Conservation (phyloP, 2,329 filamentous ascomycete genomes). For the Alternaria sp. region DNA sequence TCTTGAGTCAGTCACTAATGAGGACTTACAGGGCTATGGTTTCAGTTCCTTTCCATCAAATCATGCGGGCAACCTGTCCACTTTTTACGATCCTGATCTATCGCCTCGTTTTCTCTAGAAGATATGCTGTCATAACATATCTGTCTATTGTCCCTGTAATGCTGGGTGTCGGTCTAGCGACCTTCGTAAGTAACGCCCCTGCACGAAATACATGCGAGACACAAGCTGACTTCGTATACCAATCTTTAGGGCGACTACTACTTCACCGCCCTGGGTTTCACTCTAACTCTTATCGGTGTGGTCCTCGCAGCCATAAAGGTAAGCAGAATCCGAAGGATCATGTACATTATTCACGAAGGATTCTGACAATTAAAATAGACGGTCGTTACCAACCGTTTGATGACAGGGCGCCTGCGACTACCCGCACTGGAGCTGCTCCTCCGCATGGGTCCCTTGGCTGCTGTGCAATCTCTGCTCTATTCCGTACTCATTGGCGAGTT, state of each 20-base stretch:
- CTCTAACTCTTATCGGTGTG: constrained; percentile 6
- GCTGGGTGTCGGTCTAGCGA: too few relatives aligned
- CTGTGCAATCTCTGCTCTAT: constrained; percentile 9
- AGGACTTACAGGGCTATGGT: too few relatives aligned
- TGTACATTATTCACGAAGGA: background rate
- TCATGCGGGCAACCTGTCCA: too few relatives aligned
- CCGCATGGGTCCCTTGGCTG: constrained; percentile 9
- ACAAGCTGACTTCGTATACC: background rate
- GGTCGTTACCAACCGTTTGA: constrained; percentile 10
- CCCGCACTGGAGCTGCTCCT: constrained; percentile 8
- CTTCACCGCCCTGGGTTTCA: constrained; percentile 5
- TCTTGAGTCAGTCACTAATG: too few relatives aligned
- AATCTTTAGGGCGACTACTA: constrained; percentile 6
- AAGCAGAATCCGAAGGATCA: background rate
- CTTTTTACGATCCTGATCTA: too few relatives aligned
- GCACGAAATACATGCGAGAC: too few relatives aligned
- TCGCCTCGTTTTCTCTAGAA: too few relatives aligned
- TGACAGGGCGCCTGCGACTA: constrained; percentile 8
- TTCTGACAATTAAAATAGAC: constrained; percentile 3
- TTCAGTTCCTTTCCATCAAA: too few relatives aligned
- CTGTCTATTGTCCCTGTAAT: too few relatives aligned
- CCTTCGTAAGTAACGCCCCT: too few relatives aligned
- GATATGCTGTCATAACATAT: too few relatives aligned
- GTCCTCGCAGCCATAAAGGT: constrained; percentile 10
- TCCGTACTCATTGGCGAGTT: constrained; percentile 9